These are phyloP conservation scores for Aspergillus funiculosus DNA, from an alignment of 495 filamentous ascomycete species.

Conservation along the genomic window DNA sequence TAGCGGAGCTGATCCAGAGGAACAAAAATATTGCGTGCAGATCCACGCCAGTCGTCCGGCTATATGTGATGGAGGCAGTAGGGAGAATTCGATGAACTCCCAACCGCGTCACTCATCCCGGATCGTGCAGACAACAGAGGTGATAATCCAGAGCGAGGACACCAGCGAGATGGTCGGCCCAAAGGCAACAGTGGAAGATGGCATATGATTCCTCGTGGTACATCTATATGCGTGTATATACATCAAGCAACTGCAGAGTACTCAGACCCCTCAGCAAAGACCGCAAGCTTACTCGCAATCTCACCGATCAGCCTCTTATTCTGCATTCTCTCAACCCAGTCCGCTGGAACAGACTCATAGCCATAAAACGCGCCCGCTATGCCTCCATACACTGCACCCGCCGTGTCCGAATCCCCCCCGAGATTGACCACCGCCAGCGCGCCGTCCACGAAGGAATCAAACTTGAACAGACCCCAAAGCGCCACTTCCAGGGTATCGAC, in stretches of 20 bases:
- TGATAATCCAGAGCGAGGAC: slow-evolving; percentile 9
- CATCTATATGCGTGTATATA: too few relatives aligned
- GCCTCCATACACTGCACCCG: slow-evolving; percentile 46
- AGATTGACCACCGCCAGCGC: slow-evolving; percentile 42
- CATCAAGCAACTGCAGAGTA: too few relatives aligned
- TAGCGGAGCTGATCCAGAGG: slow-evolving; percentile 7
- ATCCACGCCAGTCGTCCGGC: slow-evolving; percentile 5
- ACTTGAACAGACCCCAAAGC: slow-evolving; percentile 44
- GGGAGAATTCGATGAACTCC: slow-evolving; percentile 4
- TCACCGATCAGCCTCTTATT: slow-evolving; percentile 19
- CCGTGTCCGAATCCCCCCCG: slow-evolving; percentile 48
- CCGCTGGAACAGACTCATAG: slow-evolving; percentile 26
- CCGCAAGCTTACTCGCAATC: slow-evolving; percentile 7
- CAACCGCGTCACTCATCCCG: neutral
- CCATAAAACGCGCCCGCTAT: slow-evolving; percentile 44
- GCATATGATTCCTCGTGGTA: slow-evolving; percentile 7
- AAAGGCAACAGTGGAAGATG: slow-evolving; percentile 7
- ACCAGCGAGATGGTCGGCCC: slow-evolving; percentile 1
- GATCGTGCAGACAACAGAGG: slow-evolving; percentile 9
- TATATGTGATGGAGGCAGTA: slow-evolving; percentile 6
- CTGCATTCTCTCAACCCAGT: slow-evolving; percentile 33
- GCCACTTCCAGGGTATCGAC: slow-evolving; percentile 42
- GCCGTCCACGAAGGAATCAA: slow-evolving; percentile 34
- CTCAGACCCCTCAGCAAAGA: too few relatives aligned
- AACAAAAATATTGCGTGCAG: slow-evolving; percentile 9